Evolutionary conservation across 208 protist genomes (phyloP).

Genomic region (Phytomonas sp.): DNA sequence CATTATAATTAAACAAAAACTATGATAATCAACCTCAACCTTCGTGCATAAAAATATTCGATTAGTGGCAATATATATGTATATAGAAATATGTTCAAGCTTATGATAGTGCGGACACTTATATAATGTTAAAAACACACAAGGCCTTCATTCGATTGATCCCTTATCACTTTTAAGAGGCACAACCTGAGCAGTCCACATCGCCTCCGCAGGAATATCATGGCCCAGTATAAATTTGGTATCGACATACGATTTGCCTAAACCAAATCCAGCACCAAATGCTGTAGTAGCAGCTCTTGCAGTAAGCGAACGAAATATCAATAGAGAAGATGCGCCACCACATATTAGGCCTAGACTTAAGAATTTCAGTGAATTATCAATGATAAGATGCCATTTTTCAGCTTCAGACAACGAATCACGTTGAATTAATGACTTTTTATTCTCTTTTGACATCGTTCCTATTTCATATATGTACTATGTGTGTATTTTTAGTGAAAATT

Average conservation of each 20-base stretch:
- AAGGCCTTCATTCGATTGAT: background rate
- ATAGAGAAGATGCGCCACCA: constrained; percentile 44
- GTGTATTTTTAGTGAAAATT: background rate
- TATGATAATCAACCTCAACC: background rate
- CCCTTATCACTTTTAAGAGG: constrained; percentile 7
- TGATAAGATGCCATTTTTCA: constrained; percentile 69
- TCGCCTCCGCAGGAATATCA: constrained; percentile 50
- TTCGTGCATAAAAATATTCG: constrained; percentile 4
- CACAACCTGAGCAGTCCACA: constrained; percentile 58
- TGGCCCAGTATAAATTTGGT: constrained; percentile 79
- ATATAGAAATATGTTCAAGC: background rate
- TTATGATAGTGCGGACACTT: background rate
- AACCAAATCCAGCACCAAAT: constrained; percentile 63
- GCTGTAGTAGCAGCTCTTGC: constrained; percentile 44
- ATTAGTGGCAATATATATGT: background rate
- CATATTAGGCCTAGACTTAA: constrained; percentile 67
- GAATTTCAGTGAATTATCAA: constrained; percentile 71
- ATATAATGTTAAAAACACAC: background rate
- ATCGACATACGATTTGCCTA: constrained; percentile 84
- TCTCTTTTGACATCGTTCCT: background rate
- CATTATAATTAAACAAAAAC: background rate
- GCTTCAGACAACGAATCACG: constrained; percentile 69
- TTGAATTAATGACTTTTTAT: constrained; percentile 16
- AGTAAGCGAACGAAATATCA: constrained; percentile 59
- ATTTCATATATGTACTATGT: background rate